phyloP scores from a whole-genome alignment of 768 basidiomycete species.

The Dentipellis fragilis region DNA sequence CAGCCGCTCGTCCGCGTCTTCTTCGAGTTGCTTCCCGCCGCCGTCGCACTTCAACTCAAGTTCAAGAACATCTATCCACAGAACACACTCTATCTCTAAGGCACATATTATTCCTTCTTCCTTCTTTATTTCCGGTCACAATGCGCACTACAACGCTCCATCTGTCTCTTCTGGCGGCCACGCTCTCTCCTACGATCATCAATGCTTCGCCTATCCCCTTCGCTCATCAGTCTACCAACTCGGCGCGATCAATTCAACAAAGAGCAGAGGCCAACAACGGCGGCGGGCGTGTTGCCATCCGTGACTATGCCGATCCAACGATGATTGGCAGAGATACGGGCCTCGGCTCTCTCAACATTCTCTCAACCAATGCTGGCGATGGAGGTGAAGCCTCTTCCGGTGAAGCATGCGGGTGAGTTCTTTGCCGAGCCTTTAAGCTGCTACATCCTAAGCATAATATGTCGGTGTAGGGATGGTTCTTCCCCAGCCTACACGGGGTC shows the following conservation, averaged over 20 bases:
- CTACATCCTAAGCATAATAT: too few relatives aligned
- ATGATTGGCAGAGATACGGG: constrained; percentile 2
- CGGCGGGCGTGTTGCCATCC: constrained; percentile 8
- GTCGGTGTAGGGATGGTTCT: not conserved
- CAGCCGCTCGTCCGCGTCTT: not conserved
- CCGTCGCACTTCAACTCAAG: not conserved
- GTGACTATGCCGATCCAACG: constrained; percentile 1
- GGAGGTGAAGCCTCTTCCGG: constrained; percentile 14
- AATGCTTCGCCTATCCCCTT: constrained; percentile 13
- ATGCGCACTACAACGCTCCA: constrained; percentile 12
- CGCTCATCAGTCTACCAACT: constrained; percentile 4
- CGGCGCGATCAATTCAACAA: constrained; percentile 2
- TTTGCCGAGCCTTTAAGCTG: too few relatives aligned
- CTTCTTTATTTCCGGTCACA: not conserved
- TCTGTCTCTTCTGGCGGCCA: constrained; percentile 13
- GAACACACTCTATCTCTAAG: not conserved
- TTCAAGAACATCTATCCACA: not conserved
- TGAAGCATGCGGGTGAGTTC: constrained; percentile 6
- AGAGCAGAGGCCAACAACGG: constrained; percentile 7
- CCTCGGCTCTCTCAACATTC: constrained; percentile 10
- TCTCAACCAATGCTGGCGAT: constrained; percentile 8
- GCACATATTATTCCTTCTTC: not conserved
- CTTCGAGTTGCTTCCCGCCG: constrained; percentile 1
- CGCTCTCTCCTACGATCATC: constrained; percentile 13
- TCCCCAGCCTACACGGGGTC: not conserved